Evolutionary conservation across 2,329 filamentous ascomycete genomes (phyloP).

Genomic region (Stagonosporopsis cucurbitacearum): DNA sequence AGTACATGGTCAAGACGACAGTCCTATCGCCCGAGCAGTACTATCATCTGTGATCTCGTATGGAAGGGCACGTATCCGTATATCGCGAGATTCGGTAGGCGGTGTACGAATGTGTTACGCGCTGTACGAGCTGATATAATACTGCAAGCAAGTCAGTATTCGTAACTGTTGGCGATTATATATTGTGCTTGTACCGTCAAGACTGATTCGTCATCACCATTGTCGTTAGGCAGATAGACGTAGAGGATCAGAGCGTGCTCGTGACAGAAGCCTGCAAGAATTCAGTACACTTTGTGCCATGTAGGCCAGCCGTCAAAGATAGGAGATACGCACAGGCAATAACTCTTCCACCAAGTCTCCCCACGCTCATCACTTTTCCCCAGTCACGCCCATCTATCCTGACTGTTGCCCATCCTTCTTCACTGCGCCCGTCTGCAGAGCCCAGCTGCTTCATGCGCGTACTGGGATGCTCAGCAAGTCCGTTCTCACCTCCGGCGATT

Average conservation of each 20-base stretch:
- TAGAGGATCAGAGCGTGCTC: conserved; percentile 83
- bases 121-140: conserved; percentile 66
- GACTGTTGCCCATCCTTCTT: conserved; percentile 86
- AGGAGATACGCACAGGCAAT: conserved; percentile 74
- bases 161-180: neutral
- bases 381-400: conserved; percentile 93
- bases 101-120: conserved; percentile 24
- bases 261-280: conserved; percentile 67
- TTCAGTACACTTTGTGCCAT: conserved; percentile 19
- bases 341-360: conserved; percentile 84
- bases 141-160: conserved; percentile 47
- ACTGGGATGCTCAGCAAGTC: conserved; percentile 79
- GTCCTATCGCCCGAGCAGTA: neutral
- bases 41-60: neutral
- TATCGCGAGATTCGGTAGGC: conserved; percentile 3
- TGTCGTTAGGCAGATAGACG: conserved; percentile 78
- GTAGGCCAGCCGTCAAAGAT: neutral
- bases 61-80: conserved; percentile 15
- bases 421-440: conserved; percentile 67
- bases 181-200: conserved; percentile 65
- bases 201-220: conserved; percentile 73
- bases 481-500: conserved; percentile 68
- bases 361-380: conserved; percentile 92
- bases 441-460: conserved; percentile 72
- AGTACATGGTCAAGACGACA: neutral